Conservation (phyloP, 208 protist genomes). For the Trichomonas tenax region DNA sequence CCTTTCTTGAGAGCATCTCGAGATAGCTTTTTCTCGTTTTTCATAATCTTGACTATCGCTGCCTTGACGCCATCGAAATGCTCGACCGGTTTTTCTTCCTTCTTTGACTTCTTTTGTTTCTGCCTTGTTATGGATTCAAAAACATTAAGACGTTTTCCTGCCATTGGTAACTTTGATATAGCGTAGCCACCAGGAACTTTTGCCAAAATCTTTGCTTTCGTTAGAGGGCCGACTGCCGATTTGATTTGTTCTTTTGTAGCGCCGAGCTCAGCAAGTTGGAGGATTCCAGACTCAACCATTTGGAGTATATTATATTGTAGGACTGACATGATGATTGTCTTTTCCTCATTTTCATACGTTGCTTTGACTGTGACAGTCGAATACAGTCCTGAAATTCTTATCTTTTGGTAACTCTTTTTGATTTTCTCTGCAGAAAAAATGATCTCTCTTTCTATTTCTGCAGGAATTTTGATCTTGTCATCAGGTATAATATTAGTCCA, state of each 20-base stretch:
- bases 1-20: background rate
- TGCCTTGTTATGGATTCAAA: background rate
- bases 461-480: background rate
- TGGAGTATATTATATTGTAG: background rate
- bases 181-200: background rate
- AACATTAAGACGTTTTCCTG: background rate
- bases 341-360: background rate
- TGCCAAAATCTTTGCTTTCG: background rate
- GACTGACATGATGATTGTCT: background rate
- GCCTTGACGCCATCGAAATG: background rate
- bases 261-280: background rate
- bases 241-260: background rate
- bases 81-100: background rate
- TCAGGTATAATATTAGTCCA: background rate
- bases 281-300: background rate
- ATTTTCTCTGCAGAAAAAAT: background rate
- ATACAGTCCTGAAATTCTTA: background rate
- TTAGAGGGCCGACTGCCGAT: background rate
- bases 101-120: background rate
- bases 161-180: background rate
- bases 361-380: background rate
- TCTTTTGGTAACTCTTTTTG: background rate
- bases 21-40: background rate
- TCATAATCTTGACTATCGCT: background rate
- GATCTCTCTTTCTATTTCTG: background rate